These are phyloP conservation scores for Pleurozium schreberi DNA, from an alignment of 225 moss, liverwort and hornwort species.

Conservation along the genomic window DNA sequence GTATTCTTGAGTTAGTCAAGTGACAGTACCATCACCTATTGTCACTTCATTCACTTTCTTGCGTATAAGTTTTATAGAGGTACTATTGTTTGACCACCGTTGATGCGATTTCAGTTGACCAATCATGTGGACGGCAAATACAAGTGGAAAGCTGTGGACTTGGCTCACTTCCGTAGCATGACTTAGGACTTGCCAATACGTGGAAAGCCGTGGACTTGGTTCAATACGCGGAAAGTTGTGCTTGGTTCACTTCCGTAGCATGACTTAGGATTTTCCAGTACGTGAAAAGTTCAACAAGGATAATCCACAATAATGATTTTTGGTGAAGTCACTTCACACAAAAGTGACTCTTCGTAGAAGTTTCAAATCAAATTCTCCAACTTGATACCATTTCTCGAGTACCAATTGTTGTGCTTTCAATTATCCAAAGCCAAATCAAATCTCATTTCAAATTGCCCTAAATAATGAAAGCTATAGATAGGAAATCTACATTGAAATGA, in stretches of 20 bases:
- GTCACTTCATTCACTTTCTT: too few species aligned
- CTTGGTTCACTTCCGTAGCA: fast-evolving
- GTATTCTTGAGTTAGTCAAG: too few species aligned
- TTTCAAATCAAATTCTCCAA: neutral
- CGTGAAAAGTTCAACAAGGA: neutral
- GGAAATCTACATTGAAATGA: too few species aligned
- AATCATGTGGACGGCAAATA: too few species aligned
- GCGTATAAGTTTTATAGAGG: fast-evolving
- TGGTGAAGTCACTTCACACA: fast-evolving
- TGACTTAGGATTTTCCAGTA: fast-evolving
- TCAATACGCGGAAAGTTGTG: too few species aligned
- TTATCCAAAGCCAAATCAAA: fast-evolving
- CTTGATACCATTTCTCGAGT: too few species aligned
- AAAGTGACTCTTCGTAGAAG: neutral
- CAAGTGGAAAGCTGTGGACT: fast-evolving
- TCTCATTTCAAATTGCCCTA: fast-evolving
- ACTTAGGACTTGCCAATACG: fast-evolving
- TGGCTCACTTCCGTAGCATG: neutral
- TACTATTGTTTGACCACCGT: neutral
- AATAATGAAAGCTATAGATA: too few species aligned
- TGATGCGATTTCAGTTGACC: fast-evolving
- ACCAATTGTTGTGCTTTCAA: too few species aligned
- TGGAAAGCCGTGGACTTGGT: fast-evolving
- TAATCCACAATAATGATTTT: neutral
- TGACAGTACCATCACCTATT: too few species aligned